Percentiles rank a stretch among this genome's conserved stretches.
Conservation (phyloP, 1,284 basidiomycete genomes). For the Ceratobasidium sp. region DNA sequence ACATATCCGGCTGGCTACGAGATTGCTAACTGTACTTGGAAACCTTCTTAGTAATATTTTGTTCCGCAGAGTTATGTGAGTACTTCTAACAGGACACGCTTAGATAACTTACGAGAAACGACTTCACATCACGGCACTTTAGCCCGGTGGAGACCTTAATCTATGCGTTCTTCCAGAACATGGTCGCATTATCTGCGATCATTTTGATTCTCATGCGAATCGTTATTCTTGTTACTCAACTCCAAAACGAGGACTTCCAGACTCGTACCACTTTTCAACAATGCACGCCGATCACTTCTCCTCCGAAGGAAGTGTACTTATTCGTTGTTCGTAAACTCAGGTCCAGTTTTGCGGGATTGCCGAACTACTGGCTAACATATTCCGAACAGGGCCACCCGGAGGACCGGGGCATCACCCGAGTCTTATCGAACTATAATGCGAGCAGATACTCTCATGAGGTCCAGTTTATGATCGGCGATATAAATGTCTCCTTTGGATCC, state of each 20-base stretch:
- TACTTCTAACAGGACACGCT: too few species aligned
- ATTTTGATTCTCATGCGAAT: background rate
- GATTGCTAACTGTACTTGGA: background rate
- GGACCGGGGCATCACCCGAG: background rate
- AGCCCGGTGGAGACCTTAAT: slow-evolving; percentile 9
- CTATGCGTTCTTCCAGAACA: slow-evolving; percentile 4
- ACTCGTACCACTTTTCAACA: background rate
- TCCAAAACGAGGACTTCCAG: slow-evolving; percentile 5
- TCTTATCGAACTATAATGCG: background rate
- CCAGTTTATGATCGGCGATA: background rate
- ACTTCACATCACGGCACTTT: too few species aligned
- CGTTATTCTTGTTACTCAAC: background rate
- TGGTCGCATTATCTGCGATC: background rate
- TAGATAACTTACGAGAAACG: too few species aligned
- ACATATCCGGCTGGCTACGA: background rate
- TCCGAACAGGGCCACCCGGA: background rate
- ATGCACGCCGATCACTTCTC: background rate
- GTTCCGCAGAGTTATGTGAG: slow-evolving; percentile 1
- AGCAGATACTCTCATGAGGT: background rate
- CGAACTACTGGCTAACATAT: too few species aligned
- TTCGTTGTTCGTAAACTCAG: background rate
- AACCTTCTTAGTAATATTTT: background rate
- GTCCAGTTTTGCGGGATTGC: background rate
- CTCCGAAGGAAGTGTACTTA: too few species aligned
- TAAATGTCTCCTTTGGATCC: background rate